These are phyloP conservation scores for Elaeagnus macrophylla DNA, from an alignment of 306 rosid species.

Conservation along the genomic window DNA sequence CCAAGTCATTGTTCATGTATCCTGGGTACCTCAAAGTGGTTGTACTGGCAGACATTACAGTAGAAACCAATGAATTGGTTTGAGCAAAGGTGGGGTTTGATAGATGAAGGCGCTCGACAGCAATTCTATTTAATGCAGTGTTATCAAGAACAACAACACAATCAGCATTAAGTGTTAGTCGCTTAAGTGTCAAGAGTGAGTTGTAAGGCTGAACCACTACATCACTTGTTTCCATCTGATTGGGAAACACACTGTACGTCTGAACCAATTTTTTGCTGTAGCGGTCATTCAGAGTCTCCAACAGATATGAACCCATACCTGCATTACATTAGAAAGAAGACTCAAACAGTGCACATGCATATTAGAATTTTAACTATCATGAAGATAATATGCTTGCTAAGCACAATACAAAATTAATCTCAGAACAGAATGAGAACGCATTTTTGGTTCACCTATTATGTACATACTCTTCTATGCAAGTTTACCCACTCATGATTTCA, in stretches of 20 bases:
- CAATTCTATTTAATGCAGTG: conserved; percentile 92
- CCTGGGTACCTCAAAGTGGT: conserved; percentile 98
- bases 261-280: conserved; percentile 98
- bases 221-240: conserved; percentile 99
- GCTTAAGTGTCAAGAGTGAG: conserved; percentile 91
- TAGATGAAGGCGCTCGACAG: conserved; percentile 96
- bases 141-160: conserved; percentile 99
- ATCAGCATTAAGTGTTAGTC: conserved; percentile 92
- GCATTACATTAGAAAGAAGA: conserved; percentile 12
- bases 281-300: conserved; percentile 95
- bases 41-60: conserved; percentile 98
- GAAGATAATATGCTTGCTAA: not conserved
- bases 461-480: not conserved
- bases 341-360: too few relatives aligned
- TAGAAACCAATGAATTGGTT: conserved; percentile 93
- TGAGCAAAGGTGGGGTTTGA: conserved; percentile 95
- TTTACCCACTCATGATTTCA: too few relatives aligned
- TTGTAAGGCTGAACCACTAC: conserved; percentile 99
- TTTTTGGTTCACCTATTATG: not conserved
- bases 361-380: conserved; percentile 7
- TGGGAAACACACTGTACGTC: conserved; percentile 97
- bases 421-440: too few relatives aligned
- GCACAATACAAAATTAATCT: too few relatives aligned
- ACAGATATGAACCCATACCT: conserved; percentile 96
- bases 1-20: conserved; percentile 98